Evolutionary conservation across 1,284 basidiomycete species (phyloP), one percentile per base, ranked within the genome.

Genomic region (Bondarzewia mesenterica): DNA sequence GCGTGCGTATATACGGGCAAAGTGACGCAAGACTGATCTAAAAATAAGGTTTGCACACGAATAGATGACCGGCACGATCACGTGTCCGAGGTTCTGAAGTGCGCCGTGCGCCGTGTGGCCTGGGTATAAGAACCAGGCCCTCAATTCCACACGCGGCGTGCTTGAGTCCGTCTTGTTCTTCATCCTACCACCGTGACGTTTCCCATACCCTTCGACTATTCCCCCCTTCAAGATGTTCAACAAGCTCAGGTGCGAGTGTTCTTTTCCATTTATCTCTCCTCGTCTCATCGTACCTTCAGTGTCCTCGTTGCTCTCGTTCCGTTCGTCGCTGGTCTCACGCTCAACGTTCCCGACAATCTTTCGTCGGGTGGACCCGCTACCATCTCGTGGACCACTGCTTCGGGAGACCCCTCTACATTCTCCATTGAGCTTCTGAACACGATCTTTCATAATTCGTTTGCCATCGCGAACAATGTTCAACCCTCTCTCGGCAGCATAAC

Each of bases 391-490:
- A 62, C 68, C 0, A 59, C 63, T 3, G 42, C 48, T 2, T 44
- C 66, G 4, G 53, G 52, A 6, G 82, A 85, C 57, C 67, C 75
- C 50, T 50, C 50, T 2, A 48, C 45, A 6, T 71, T 73, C 56
- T 57, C 64, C 15, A 25, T 77, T 14, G 66, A 71, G 54, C 61
- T 85, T 43, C 46, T 55, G 44, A 80, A 82, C 62, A 23, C 54
- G n/a, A 15, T 39, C 0, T 83, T 85, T 72, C 64, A 81, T 62
- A 64, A 76, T 51, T 51, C 69, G 0, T 75, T 75, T 44, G 82
- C 75, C 37, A 69, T 87, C 48, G 75, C 70, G 10, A 83, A 77
- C 69, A 82, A 78, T 53, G 65, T 87, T 1, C 56, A 66, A 20
- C 69, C 75, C 1, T 44, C 63, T 1, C 14, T 50, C 0, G 65